These are phyloP conservation scores for Cokeromyces recurvatus DNA, from an alignment of 371 early-diverging fungal species.

Conservation along the genomic window DNA sequence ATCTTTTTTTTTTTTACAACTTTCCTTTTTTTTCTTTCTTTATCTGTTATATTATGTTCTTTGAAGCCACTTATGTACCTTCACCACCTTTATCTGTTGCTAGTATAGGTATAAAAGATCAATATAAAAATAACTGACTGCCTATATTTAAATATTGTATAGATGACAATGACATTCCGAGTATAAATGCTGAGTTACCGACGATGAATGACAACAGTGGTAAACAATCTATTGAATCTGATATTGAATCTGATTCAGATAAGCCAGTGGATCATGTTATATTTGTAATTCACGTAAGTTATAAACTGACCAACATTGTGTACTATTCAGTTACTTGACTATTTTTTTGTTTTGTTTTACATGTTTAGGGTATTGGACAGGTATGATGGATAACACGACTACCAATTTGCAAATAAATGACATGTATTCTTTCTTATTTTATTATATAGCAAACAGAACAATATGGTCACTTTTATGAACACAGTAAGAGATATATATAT, in stretches of 20 bases:
- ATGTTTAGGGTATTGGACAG: conserved; percentile 59
- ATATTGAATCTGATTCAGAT: conserved; percentile 20
- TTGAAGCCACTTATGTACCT: conserved; percentile 40
- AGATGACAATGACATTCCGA: not conserved
- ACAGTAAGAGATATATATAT: conserved; percentile 34
- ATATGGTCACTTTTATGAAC: conserved; percentile 54
- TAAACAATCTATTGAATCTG: conserved; percentile 2
- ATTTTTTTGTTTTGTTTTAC: not conserved
- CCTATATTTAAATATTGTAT: not conserved
- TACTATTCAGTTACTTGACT: not conserved
- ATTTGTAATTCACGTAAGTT: conserved; percentile 58
- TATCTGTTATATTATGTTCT: conserved; percentile 29
- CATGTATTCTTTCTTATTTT: no score
- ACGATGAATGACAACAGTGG: conserved; percentile 1
- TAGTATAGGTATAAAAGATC: conserved; percentile 8
- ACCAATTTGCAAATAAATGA: no score
- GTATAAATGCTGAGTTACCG: not conserved
- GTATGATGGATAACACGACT: no score
- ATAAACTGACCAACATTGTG: no score
- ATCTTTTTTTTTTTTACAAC: no score
- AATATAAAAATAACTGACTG: not conserved
- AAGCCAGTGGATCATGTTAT: conserved; percentile 42
- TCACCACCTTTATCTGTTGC: conserved; percentile 35
- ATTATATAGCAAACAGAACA: conserved; percentile 50
- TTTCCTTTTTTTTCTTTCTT: conserved; percentile 7